A percentile compares a stretch with the other conserved stretches of the same genome.
These are phyloP conservation scores for Mariannaea sp. DNA, from an alignment of 2,329 filamentous ascomycete species.

Conservation along the genomic window DNA sequence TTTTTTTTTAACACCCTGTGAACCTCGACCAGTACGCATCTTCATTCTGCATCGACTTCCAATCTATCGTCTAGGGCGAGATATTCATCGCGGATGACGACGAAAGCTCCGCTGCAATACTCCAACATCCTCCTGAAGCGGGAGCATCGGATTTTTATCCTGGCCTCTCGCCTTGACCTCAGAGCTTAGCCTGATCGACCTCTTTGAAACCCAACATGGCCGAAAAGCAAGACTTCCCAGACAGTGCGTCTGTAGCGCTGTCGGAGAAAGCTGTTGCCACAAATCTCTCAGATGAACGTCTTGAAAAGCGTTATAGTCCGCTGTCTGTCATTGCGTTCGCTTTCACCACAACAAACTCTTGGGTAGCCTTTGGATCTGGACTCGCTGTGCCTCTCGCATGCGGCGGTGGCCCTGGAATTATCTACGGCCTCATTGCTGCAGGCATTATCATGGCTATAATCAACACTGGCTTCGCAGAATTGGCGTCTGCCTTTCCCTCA, in stretches of 20 bases:
- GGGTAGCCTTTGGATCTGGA: slow-evolving; percentile 36
- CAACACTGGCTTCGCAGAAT: slow-evolving; percentile 34
- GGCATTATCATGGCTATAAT: slow-evolving; percentile 33
- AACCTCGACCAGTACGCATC: neutral
- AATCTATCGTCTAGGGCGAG: neutral
- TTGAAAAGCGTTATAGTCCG: slow-evolving; percentile 33
- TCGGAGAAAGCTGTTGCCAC: slow-evolving; percentile 24
- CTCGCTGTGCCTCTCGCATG: slow-evolving; percentile 33
- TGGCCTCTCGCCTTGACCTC: slow-evolving; percentile 22
- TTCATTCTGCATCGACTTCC: neutral
- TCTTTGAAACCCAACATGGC: neutral
- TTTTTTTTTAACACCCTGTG: neutral
- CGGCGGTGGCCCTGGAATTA: slow-evolving; percentile 33
- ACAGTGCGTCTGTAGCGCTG: slow-evolving; percentile 22
- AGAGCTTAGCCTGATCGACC: slow-evolving; percentile 3
- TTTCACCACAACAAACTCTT: slow-evolving; percentile 37
- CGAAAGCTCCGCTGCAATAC: slow-evolving; percentile 18
- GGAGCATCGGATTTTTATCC: slow-evolving; percentile 21
- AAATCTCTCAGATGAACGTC: slow-evolving; percentile 18
- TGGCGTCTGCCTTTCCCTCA: slow-evolving; percentile 35
- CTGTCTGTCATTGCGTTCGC: slow-evolving; percentile 36
- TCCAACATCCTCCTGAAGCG: slow-evolving; percentile 23
- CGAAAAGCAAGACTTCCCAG: slow-evolving; percentile 20
- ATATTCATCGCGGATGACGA: slow-evolving; percentile 17
- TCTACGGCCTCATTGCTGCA: slow-evolving; percentile 33